Conservation (phyloP, 306 rosid genomes). For the Gleditsia sinensis region DNA sequence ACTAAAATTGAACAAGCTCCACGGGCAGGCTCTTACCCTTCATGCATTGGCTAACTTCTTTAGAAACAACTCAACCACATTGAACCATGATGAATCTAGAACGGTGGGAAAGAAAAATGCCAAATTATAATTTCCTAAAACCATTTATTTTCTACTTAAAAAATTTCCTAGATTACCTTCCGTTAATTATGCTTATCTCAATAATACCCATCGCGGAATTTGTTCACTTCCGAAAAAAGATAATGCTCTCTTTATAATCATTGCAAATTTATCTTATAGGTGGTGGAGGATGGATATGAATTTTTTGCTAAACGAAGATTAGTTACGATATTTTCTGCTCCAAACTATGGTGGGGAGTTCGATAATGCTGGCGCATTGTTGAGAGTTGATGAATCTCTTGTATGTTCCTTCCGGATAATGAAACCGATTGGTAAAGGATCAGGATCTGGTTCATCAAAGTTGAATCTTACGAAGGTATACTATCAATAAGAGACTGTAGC, state of each 20-base stretch:
- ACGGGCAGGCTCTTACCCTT: neutral
- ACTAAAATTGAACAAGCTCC: neutral
- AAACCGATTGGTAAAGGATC: conserved; percentile 60
- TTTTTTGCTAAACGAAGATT: conserved; percentile 75
- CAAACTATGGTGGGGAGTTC: conserved; percentile 89
- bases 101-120: too few species aligned
- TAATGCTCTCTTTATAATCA: neutral
- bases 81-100: too few species aligned
- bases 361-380: conserved; percentile 83
- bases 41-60: neutral
- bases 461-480: conserved; percentile 59
- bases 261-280: conserved; percentile 44
- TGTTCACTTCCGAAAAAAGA: too few species aligned
- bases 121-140: too few species aligned
- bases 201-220: too few species aligned
- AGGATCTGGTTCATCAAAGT: conserved; percentile 42
- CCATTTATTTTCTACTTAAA: too few species aligned
- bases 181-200: too few species aligned
- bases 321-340: conserved; percentile 90
- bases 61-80: too few species aligned
- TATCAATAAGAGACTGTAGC: neutral
- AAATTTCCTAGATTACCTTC: too few species aligned
- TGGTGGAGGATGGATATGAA: conserved; percentile 88
- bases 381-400: conserved; percentile 75
- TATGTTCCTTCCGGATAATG: conserved; percentile 79